These are phyloP conservation scores for Cyanophora paradoxa DNA, from an alignment of 78 protist species.

Conservation along the genomic window DNA sequence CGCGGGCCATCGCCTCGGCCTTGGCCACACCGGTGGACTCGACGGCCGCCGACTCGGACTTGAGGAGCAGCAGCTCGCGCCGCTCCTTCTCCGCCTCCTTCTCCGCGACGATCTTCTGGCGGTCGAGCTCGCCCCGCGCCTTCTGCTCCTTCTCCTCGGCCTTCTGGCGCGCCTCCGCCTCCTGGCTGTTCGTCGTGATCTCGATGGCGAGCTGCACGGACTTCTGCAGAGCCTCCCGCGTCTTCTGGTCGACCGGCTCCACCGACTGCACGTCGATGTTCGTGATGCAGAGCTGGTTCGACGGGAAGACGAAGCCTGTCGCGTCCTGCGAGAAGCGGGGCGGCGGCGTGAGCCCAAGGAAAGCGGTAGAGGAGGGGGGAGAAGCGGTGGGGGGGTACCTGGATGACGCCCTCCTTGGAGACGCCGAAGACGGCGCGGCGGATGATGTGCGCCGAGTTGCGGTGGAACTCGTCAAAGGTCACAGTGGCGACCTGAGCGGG, in stretches of 20 bases:
- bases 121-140: slow-evolving; percentile 73
- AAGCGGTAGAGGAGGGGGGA: no score
- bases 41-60: slow-evolving; percentile 44
- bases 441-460: slow-evolving; percentile 74
- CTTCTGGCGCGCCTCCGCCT: slow-evolving; percentile 75
- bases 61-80: slow-evolving; percentile 50
- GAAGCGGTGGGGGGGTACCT: not conserved
- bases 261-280: slow-evolving; percentile 86
- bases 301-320: slow-evolving; percentile 39
- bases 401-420: not conserved
- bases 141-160: slow-evolving; percentile 72
- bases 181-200: slow-evolving; percentile 81
- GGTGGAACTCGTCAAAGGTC: slow-evolving; percentile 88
- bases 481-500: no score
- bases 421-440: slow-evolving; percentile 82
- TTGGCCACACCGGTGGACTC: slow-evolving; percentile 69
- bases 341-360: no score
- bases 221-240: slow-evolving; percentile 79
- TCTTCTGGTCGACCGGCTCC: slow-evolving; percentile 88
- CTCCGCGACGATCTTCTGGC: slow-evolving; percentile 60
- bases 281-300: slow-evolving; percentile 79
- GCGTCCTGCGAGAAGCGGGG: no score
- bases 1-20: slow-evolving; percentile 70
- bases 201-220: slow-evolving; percentile 82
- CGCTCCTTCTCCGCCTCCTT: slow-evolving; percentile 54